Evolutionary conservation across 2,329 filamentous ascomycete genomes (phyloP).

Genomic region (Trichoderma brevicompactum): DNA sequence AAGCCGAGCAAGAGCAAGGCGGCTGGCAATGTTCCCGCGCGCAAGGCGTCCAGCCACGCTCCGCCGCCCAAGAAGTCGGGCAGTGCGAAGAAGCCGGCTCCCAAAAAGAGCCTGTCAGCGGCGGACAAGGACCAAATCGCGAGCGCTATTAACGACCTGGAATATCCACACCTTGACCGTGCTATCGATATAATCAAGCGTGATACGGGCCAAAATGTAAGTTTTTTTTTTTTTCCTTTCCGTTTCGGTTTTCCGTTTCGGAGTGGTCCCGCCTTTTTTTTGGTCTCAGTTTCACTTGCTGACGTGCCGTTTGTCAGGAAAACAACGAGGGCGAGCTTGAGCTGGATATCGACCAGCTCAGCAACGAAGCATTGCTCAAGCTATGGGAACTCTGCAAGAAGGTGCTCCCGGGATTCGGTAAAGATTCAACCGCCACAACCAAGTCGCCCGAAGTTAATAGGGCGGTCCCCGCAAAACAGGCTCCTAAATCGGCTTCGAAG

Average conservation of each 20-base stretch:
- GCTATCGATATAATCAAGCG: conserved; percentile 90
- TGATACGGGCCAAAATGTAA: conserved; percentile 77
- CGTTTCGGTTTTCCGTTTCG: not conserved
- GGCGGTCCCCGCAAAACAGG: conserved; percentile 38
- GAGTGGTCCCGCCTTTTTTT: not conserved
- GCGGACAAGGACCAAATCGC: conserved; percentile 92
- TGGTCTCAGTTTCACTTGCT: not conserved
- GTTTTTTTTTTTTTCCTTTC: conserved; percentile 30
- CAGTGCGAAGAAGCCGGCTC: conserved; percentile 50
- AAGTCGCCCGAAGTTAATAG: conserved; percentile 41
- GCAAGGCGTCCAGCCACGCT: conserved; percentile 49
- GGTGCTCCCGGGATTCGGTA: conserved; percentile 48
- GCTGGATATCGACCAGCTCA: conserved; percentile 62
- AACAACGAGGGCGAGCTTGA: conserved; percentile 64
- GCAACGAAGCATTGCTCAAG: conserved; percentile 58
- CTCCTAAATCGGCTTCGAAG: conserved; percentile 48
- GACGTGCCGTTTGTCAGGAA: conserved; percentile 46
- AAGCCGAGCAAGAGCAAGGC: conserved; percentile 61
- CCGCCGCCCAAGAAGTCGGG: conserved; percentile 44
- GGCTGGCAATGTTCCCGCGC: conserved; percentile 41
- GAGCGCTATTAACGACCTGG: conserved; percentile 78
- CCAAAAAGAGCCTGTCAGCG: conserved; percentile 64
- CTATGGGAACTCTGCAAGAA: conserved; percentile 54
- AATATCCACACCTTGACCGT: conserved; percentile 74
- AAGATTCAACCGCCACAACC: conserved; percentile 38